Base-by-base conservation (phyloP, 257 asterid species). In the Datura wrightii region DNA sequence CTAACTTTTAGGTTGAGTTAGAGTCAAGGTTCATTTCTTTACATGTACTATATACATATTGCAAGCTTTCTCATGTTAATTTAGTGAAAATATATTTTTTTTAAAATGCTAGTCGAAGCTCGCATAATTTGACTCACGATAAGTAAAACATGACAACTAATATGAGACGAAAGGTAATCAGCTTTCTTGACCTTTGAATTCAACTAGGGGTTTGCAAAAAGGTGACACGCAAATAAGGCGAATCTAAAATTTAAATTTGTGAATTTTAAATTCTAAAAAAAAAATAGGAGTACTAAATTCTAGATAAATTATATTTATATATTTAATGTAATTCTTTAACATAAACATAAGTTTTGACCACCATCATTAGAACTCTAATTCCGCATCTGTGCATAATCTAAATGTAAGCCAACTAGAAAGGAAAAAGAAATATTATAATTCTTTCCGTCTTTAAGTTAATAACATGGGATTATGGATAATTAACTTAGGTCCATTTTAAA, bases 111-210 rank as follows among this genome's bases (percentile, higher is more conserved):
- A 24, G 31, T 24, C 31, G 31, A 24, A 24, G 31, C 31, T 24
- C 31, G 31, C 31, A 24, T 24, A 24, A 24, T 24, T 24, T 24
- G 31, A 24, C 31, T 24, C 31, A 24, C 31, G 31, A 24, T 0
- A 24, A 24, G 31, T 24, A 24, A 24, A 24, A 24, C 31, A 24
- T 24, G 31, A 24, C 31, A 24, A 24, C 31, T 24, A 24, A 24
- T 24, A 24, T 24, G 31, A 24, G 31, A 24, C 31, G 31, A 24
- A 24, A 24, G 31, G 31, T 74, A 6, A 76, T 76, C 62, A 76
- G 46, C 46, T 76, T 50, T 76, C 62, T 50, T 76, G 62, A 31
- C 18, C 82, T 76, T 50, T 76, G 82, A 50, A 4, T 50, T 76
- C 60, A 76, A 50, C 62, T 50, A 7, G 31, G 82, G 19, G 13